Evolutionary conservation across 139 green algal genomes (phyloP).

Genomic region (Ettlia oleoabundans): DNA sequence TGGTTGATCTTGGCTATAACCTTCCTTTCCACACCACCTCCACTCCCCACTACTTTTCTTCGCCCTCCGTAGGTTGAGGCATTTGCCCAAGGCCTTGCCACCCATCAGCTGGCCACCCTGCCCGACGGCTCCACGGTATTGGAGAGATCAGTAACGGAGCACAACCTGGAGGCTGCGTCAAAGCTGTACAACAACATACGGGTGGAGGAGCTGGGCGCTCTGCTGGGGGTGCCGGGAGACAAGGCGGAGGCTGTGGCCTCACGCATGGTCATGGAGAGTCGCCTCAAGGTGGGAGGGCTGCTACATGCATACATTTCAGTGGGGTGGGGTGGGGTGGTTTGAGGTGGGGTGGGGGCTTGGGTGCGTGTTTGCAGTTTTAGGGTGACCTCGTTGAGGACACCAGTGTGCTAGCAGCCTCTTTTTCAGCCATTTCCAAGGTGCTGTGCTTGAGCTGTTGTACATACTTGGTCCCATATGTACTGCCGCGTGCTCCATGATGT

Average conservation of each 20-base stretch:
- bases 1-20: not conserved
- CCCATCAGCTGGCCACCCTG: constrained; percentile 86
- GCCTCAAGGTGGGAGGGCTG: constrained; percentile 58
- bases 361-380: too few species aligned
- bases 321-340: too few species aligned
- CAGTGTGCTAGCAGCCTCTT: too few species aligned
- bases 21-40: not conserved
- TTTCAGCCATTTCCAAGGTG: too few species aligned
- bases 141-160: constrained; percentile 88
- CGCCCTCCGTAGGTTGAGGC: constrained; percentile 73
- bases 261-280: constrained; percentile 86
- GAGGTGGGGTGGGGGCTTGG: too few species aligned
- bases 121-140: constrained; percentile 89
- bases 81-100: constrained; percentile 81
- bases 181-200: constrained; percentile 39
- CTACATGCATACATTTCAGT: too few species aligned
- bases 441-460: not conserved
- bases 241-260: constrained; percentile 85
- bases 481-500: not conserved
- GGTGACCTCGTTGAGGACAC: too few species aligned
- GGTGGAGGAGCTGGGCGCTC: constrained; percentile 78
- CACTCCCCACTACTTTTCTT: not conserved
- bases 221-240: constrained; percentile 79
- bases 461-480: not conserved
- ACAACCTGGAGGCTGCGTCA: constrained; percentile 83